These are phyloP conservation scores for Boletus pseudo-olivaceus DNA, from an alignment of 768 basidiomycete species.

Conservation along the genomic window DNA sequence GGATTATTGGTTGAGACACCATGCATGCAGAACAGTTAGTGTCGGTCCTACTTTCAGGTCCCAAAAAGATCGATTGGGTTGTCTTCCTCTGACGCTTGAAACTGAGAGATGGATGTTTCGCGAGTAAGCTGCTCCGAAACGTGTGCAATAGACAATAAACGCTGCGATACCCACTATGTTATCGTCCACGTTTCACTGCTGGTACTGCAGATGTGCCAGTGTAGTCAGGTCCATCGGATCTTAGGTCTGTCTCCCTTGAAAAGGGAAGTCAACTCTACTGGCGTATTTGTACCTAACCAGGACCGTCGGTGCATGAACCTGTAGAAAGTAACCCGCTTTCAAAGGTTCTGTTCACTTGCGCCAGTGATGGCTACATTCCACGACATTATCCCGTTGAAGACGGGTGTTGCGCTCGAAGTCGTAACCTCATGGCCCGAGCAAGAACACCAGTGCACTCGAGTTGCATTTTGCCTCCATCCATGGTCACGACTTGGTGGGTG, in stretches of 20 bases:
- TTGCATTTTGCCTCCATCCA: slow-evolving; percentile 75
- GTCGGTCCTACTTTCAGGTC: background rate
- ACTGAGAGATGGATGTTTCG: background rate
- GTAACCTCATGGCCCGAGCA: slow-evolving; percentile 31
- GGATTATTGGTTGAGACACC: background rate
- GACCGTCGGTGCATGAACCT: background rate
- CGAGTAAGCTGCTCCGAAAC: background rate
- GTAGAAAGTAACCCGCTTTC: background rate
- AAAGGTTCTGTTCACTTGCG: background rate
- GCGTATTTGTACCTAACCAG: background rate
- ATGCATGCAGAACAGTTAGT: background rate
- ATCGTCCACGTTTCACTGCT: no score
- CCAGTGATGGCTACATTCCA: background rate
- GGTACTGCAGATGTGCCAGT: no score
- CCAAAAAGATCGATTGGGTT: background rate
- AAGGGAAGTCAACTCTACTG: slow-evolving; percentile 3
- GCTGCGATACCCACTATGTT: background rate
- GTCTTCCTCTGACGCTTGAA: background rate
- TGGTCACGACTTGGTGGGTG: slow-evolving; percentile 84
- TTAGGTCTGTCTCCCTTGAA: background rate
- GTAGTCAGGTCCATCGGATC: no score
- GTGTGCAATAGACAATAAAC: background rate
- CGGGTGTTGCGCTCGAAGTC: slow-evolving; percentile 45
- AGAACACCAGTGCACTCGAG: slow-evolving; percentile 31
- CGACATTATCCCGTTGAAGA: slow-evolving; percentile 24